Evolutionary conservation across 2,329 filamentous ascomycete species (phyloP), one percentile per base, ranked within the genome.

Genomic region (Diplodia seriata): DNA sequence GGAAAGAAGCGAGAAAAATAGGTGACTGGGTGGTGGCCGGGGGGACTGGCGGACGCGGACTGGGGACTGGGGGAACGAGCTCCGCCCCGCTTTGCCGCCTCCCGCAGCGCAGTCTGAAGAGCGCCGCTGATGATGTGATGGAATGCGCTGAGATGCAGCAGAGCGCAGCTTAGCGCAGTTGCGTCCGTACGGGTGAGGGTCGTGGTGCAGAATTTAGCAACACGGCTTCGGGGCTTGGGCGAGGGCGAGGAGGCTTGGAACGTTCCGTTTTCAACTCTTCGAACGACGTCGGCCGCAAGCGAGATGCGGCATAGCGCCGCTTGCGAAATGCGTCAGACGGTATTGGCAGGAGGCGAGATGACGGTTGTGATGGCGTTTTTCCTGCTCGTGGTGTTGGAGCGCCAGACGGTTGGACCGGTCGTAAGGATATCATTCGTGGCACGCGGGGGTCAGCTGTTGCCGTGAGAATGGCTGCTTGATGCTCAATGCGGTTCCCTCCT

Each of bases 161-260:
- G 9, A 20, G 47, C n/a, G 33, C n/a, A 15, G 56, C 38, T 18
- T 49, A 31, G 56, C n/a, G 56, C 23, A n/a, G 56, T 15, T n/a
- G 29, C 47, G 26, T 49, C 38, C 56, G 38, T 18, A 61, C 33
- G 40, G 23, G 2, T 3, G 51, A 29, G 51, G 3, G 15, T 31
- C 11, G 56, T 23, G 56, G 54, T 5, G 31, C 7, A 33, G 7
- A 11, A 33, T 59, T 63, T 63, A 63, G 59, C 29, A 63, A 63
- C 59, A 63, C 47, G 59, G 40, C 40, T 33, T 33, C 14, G 36
- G 57, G 40, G 40, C 55, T 57, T 20, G 23, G 55, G 23, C 23
- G 20, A 40, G 33, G 11, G 18, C 23, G 43, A 31, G 57, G 43
- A 31, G 57, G 40, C 40, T 49, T 61, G 40, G 57, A 49, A 15